These are phyloP conservation scores for Amylocarpus encephaloides DNA, from an alignment of 2,329 filamentous ascomycete genomes.

Conservation along the genomic window DNA sequence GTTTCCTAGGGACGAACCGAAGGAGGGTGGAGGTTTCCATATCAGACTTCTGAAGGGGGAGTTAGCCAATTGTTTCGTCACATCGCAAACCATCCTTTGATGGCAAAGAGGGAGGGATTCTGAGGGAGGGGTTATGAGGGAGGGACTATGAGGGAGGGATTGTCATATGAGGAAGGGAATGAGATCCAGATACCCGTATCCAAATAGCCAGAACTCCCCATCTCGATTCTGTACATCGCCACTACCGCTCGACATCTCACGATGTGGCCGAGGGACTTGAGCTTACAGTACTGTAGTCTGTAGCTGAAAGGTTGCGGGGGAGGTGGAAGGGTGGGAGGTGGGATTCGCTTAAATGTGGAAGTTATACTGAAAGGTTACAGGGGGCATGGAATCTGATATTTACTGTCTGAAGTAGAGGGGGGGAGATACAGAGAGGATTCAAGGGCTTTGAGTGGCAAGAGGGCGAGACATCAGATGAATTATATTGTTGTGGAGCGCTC, in stretches of 20 bases:
- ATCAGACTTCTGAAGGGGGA: conserved; percentile 68
- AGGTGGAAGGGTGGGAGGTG: no score
- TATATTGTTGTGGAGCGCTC: no score
- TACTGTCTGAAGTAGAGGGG: no score
- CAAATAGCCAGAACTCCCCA: conserved; percentile 86
- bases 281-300: background rate
- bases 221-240: background rate
- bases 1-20: conserved; percentile 52
- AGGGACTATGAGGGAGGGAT: background rate
- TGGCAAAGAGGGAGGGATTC: background rate
- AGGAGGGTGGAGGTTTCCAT: conserved; percentile 96
- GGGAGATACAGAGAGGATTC: no score
- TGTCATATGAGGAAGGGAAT: conserved; percentile 31
- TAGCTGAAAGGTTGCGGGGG: no score
- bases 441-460: no score
- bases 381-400: no score
- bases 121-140: background rate
- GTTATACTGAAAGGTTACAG: no score
- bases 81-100: background rate
- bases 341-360: no score
- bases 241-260: background rate
- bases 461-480: no score
- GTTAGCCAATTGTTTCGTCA: background rate
- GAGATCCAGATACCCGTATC: conserved; percentile 95
- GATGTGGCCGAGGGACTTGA: no score